A percentile compares a stretch with the other conserved stretches of the same genome.
Evolutionary conservation across 192 early-diverging fungal genomes (phyloP).

Genomic region (Pilobolus umbonatus): DNA sequence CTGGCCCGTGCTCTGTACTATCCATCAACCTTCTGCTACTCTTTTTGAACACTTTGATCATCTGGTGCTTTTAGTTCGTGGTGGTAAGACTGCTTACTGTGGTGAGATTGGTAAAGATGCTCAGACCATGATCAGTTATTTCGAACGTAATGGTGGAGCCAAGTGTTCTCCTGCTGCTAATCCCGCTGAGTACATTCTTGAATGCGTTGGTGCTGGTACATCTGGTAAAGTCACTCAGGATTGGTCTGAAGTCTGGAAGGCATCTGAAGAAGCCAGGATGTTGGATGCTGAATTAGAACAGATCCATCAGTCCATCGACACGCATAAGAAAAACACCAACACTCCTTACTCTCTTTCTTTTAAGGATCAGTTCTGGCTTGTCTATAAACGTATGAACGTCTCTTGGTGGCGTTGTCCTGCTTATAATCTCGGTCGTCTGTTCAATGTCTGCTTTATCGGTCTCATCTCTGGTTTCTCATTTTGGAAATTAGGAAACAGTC

Average conservation of each 20-base stretch:
- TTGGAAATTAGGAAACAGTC: slow-evolving; percentile 51
- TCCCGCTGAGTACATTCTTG: slow-evolving; percentile 84
- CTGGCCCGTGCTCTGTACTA: slow-evolving; percentile 73
- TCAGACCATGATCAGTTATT: slow-evolving; percentile 61
- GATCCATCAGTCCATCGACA: slow-evolving; percentile 28
- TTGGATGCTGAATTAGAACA: slow-evolving; percentile 50
- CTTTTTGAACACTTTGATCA: slow-evolving; percentile 87
- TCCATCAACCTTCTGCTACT: slow-evolving; percentile 82
- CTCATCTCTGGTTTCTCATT: slow-evolving; percentile 68
- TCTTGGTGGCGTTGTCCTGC: slow-evolving; percentile 65
- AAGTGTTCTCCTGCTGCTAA: slow-evolving; percentile 65
- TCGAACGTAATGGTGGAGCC: slow-evolving; percentile 67
- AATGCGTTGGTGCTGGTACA: slow-evolving; percentile 68
- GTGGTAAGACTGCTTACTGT: slow-evolving; percentile 76
- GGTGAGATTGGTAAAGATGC: slow-evolving; percentile 75
- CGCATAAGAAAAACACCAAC: slow-evolving; percentile 1
- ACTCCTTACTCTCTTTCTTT: slow-evolving; percentile 25
- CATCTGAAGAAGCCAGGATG: slow-evolving; percentile 46
- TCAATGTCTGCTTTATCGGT: slow-evolving; percentile 48
- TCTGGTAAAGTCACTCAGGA: slow-evolving; percentile 46
- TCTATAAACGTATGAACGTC: slow-evolving; percentile 60
- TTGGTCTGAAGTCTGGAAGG: slow-evolving; percentile 73
- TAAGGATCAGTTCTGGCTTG: slow-evolving; percentile 46
- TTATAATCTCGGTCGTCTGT: slow-evolving; percentile 66
- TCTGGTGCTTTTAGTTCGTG: slow-evolving; percentile 68